Percentiles rank a stretch among this genome's conserved stretches.
phyloP scores from a whole-genome alignment of 2,329 filamentous ascomycete genomes.

The Colletotrichum spinosum region DNA sequence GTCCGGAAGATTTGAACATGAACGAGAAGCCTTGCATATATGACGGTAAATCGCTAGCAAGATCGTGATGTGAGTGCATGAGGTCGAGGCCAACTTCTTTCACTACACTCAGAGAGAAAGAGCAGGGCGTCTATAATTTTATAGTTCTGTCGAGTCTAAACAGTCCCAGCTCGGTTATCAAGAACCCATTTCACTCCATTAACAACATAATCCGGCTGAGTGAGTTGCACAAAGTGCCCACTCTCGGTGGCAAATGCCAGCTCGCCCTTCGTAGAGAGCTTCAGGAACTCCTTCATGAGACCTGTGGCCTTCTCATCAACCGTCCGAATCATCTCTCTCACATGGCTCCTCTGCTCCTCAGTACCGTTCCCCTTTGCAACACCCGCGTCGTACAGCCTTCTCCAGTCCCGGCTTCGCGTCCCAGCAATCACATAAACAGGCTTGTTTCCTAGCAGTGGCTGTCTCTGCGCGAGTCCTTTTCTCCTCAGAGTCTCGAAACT shows the following conservation, averaged over 20 bases:
- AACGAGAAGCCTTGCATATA: no score
- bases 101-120: no score
- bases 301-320: slow-evolving; percentile 14
- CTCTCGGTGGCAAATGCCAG: slow-evolving; percentile 10
- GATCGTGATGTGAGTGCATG: no score
- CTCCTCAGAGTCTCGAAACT: slow-evolving; percentile 12
- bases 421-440: slow-evolving; percentile 20
- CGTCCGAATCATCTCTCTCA: slow-evolving; percentile 15
- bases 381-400: slow-evolving; percentile 3
- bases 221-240: slow-evolving; percentile 23
- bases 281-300: slow-evolving; percentile 23
- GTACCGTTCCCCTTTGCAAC: slow-evolving; percentile 23
- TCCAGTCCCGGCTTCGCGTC: slow-evolving; percentile 18
- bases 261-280: slow-evolving; percentile 16
- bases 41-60: no score
- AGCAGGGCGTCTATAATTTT: no score
- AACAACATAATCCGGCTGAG: slow-evolving; percentile 22
- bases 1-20: no score
- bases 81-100: no score
- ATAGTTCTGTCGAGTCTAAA: no score
- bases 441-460: slow-evolving; percentile 10
- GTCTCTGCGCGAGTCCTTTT: background rate
- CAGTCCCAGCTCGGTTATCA: background rate
- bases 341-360: slow-evolving; percentile 19
- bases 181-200: slow-evolving; percentile 19